Base-by-base conservation (phyloP, 1,139 yeast species). In the Kurtzmaniella quercitrusa region DNA sequence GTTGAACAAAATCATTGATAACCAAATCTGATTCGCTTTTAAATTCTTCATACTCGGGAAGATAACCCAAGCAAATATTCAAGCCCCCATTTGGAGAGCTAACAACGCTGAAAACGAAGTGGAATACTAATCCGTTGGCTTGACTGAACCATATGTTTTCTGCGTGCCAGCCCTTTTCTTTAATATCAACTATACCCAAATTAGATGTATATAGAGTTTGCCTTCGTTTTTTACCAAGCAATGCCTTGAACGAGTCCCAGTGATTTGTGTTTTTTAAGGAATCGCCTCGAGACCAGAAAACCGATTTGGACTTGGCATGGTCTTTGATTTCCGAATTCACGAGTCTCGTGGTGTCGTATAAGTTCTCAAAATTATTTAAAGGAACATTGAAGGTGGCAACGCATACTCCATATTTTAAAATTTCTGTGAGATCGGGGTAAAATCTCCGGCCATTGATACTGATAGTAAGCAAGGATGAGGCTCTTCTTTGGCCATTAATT, bases 391-490 rank as follows among this genome's bases (percentile, higher is more conserved):
- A 38, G 1, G 52, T 54, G 2, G 56, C 47, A 2, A 61, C 61
- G 33, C 47, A 48, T 4, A 52, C 47, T 6, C 55, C 59, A 45
- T 56, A 65, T 32, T 48, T 49, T 2, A 38, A 19, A 11, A 15
- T 19, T 5, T 36, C 20, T 22, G 36, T n/a, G 12, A 16, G 19
- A 5, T 50, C 51, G 0, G 63, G 59, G 30, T 40, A 49, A 39
- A 53, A 63, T 30, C 66, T 44, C 38, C 71, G 52, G 2, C 69
- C 70, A 30, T 57, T 50, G 20, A 63, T 39, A 2, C 57, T 59
- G 12, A 60, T 50, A 3, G 38, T 36, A 5, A 30, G 18, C 3
- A 50, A 32, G 3, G 42, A 35, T 5, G 53, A 44, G 1, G 59
- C 49, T 19, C 46, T 50, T 2, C 44, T 34, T 3, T 38, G 37